Evolutionary conservation across 2,329 filamentous ascomycete genomes (phyloP), one percentile per base, ranked within the genome.

Genomic region (Ophiostoma perfectum): DNA sequence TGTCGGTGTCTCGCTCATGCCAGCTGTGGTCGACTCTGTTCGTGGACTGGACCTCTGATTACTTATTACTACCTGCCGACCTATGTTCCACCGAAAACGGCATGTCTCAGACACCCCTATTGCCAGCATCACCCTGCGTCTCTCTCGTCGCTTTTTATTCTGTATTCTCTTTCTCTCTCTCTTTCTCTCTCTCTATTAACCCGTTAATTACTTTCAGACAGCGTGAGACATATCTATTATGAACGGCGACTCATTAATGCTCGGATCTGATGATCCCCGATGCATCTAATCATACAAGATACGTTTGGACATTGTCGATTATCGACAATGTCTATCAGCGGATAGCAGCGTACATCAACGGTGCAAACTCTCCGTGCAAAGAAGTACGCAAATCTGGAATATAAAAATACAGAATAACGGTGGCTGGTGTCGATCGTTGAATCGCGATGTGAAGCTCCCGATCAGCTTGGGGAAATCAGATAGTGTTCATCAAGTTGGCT

Each of bases 71-170:
- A 27, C 27, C 49, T 47, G 16, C 45, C 12, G 45, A 38, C 52
- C 52, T 5, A 42, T 8, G 66, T 67, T 65, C 38, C 63, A 62
- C 49, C 12, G 49, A 49, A 60, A 68, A 47, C 49, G 60, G 45
- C 49, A 42, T 68, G 60, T 67, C 60, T 68, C 41, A 65, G 64
- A 16, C 44, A 39, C 47, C 66, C 66, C 52, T 65, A 41, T 65
- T 65, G 63, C 44, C 42, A 65, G 27, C 41, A 38, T 65, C 44
- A 18, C 44, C 64, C 18, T 64, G 39, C 64, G 42, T 47, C 42
- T 11, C 14, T 42, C 14, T 44, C 49, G n/a, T 6, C 16, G 11
- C 7, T 44, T 4, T n/a, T 2, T 18, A 8, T n/a, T 4, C 1
- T 42, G 9, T 42, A 39, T 12, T 18, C 38, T 63, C 27, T 63